Evolutionary conservation across 441 rosid species (phyloP).

Genomic region (Adansonia madagascariensis): DNA sequence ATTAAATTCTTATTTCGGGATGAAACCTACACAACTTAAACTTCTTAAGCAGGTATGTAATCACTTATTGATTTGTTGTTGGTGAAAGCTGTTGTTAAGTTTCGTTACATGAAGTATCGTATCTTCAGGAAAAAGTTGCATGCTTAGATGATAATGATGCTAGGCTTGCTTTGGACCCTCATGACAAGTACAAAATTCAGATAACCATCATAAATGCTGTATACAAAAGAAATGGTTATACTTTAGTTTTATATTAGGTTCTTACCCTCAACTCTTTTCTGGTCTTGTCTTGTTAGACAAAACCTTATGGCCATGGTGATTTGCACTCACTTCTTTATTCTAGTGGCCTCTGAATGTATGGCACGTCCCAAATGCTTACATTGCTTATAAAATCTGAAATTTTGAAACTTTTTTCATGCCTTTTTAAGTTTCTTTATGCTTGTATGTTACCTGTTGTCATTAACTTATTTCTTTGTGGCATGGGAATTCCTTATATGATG

Average conservation of each 20-base stretch:
- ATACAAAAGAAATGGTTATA: not conserved
- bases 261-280: conserved; percentile 28
- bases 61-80: conserved; percentile 21
- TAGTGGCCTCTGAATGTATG: conserved; percentile 77
- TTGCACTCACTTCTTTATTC: conserved; percentile 92
- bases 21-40: conserved; percentile 82
- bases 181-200: conserved; percentile 83
- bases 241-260: not conserved
- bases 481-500: not conserved
- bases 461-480: not conserved
- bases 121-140: conserved; percentile 90
- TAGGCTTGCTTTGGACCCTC: conserved; percentile 78
- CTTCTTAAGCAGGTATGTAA: conserved; percentile 86
- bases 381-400: conserved; percentile 21
- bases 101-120: conserved; percentile 13
- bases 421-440: not conserved
- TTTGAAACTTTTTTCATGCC: not conserved
- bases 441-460: not conserved
- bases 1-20: conserved; percentile 83
- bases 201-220: conserved; percentile 35
- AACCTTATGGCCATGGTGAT: conserved; percentile 99
- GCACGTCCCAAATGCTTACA: conserved; percentile 40
- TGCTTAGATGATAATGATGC: conserved; percentile 96
- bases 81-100: conserved; percentile 19
- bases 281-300: conserved; percentile 58